Evolutionary conservation across 176 grass and related monocot genomes (phyloP).

Genomic region (Paspalum vaginatum): DNA sequence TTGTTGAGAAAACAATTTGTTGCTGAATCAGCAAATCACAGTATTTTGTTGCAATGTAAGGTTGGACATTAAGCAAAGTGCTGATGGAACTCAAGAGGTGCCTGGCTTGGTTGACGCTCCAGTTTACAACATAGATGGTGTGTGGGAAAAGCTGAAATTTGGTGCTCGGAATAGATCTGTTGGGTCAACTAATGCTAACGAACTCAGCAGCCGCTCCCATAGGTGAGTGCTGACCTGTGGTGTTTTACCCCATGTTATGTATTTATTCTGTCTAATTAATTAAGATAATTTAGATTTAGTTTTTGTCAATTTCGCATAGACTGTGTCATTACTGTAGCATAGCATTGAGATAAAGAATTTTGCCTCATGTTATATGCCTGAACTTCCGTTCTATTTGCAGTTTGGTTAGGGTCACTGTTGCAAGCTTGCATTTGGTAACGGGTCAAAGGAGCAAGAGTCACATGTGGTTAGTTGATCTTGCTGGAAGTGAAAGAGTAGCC

Average conservation of each 20-base stretch:
- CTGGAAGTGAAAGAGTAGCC: constrained; percentile 79
- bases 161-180: constrained; percentile 87
- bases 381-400: constrained; percentile 40
- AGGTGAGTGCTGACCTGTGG: constrained; percentile 37
- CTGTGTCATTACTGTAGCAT: neutral
- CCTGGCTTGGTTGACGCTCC: constrained; percentile 75
- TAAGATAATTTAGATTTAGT: neutral
- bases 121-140: constrained; percentile 61
- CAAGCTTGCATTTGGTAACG: constrained; percentile 66
- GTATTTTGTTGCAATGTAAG: constrained; percentile 55
- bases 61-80: constrained; percentile 85
- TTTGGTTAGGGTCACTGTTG: constrained; percentile 85
- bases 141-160: constrained; percentile 79
- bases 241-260: neutral
- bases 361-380: neutral
- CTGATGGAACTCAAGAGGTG: constrained; percentile 85
- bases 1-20: constrained; percentile 5
- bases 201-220: constrained; percentile 96
- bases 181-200: constrained; percentile 84
- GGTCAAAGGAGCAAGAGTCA: constrained; percentile 67
- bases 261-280: constrained; percentile 21
- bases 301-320: neutral
- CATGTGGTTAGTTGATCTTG: constrained; percentile 94
- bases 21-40: neutral
- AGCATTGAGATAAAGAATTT: constrained; percentile 25